Percentiles rank a stretch among this genome's conserved stretches.
These are phyloP conservation scores for Domatiomyces globalis DNA, from an alignment of 2,329 filamentous ascomycete species.

Conservation along the genomic window DNA sequence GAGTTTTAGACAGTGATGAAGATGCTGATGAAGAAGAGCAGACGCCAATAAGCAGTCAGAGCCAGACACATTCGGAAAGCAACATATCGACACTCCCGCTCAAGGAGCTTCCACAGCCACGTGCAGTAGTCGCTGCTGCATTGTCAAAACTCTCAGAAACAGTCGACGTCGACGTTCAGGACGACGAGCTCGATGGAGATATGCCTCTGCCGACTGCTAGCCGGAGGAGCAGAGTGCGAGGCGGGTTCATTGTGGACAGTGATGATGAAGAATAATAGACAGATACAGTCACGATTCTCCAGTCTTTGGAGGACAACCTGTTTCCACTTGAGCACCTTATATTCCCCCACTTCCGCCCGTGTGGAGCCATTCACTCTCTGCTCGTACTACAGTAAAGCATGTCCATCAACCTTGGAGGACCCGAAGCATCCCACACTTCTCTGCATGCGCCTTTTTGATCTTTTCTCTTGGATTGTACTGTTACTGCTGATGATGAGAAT, in stretches of 20 bases:
- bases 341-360: neutral
- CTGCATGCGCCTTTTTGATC: neutral
- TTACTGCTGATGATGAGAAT: neutral
- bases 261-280: conserved; percentile 10
- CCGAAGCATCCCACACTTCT: too few species aligned
- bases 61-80: conserved; percentile 1
- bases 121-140: neutral
- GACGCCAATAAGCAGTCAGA: conserved; percentile 18
- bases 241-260: conserved; percentile 17
- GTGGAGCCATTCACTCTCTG: too few species aligned
- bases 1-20: conserved; percentile 1
- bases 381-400: too few species aligned
- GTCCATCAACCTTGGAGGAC: too few species aligned
- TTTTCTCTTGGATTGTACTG: too few species aligned
- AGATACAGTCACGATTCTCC: neutral
- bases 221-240: conserved; percentile 6
- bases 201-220: neutral
- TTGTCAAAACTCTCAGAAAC: neutral
- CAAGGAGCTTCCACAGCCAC: conserved; percentile 5
- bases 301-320: neutral
- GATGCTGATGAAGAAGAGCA: conserved; percentile 18
- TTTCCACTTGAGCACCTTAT: neutral
- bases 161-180: conserved; percentile 5
- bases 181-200: conserved; percentile 8
- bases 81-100: neutral